These are phyloP conservation scores for Aspergillus fumigatus DNA, from an alignment of 2,329 filamentous ascomycete species.

Conservation along the genomic window DNA sequence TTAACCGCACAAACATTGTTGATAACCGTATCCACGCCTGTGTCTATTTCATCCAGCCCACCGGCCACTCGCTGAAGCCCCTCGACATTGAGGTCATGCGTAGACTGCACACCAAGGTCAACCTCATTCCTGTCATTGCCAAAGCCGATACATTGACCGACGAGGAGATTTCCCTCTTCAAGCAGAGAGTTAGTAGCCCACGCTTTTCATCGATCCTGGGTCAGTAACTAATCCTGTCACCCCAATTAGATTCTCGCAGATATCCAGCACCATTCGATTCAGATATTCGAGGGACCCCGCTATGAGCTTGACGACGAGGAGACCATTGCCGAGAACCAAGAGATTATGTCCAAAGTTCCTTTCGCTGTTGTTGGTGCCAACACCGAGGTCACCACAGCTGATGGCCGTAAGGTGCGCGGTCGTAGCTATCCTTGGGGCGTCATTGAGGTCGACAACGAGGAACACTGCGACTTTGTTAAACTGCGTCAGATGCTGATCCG, in stretches of 20 bases:
- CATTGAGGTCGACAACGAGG: constrained; percentile 99
- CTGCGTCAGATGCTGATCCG: constrained; percentile 99
- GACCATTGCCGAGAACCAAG: constrained; percentile 99
- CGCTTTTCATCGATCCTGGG: not conserved
- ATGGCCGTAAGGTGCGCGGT: constrained; percentile 92
- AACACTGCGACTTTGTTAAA: constrained; percentile 99
- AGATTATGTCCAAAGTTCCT: constrained; percentile 99
- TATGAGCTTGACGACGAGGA: constrained; percentile 99
- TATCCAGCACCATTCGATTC: constrained; percentile 94
- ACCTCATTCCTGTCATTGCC: constrained; percentile 97
- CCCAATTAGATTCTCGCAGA: constrained; percentile 78
- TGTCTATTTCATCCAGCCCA: constrained; percentile 99
- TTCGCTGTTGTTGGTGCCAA: constrained; percentile 98
- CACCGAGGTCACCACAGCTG: constrained; percentile 82
- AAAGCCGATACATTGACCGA: constrained; percentile 98
- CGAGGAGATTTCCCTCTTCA: constrained; percentile 91
- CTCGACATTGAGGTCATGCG: constrained; percentile 99
- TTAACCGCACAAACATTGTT: constrained; percentile 99
- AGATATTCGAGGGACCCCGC: constrained; percentile 97
- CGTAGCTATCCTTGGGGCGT: constrained; percentile 97
- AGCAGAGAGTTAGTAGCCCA: constrained; percentile 73
- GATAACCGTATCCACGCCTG: constrained; percentile 99
- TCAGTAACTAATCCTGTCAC: constrained; percentile 13
- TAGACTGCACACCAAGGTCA: constrained; percentile 99
- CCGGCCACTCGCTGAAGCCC: constrained; percentile 95